These are phyloP conservation scores for Acidiella bohemica DNA, from an alignment of 495 filamentous ascomycete genomes.

Conservation along the genomic window DNA sequence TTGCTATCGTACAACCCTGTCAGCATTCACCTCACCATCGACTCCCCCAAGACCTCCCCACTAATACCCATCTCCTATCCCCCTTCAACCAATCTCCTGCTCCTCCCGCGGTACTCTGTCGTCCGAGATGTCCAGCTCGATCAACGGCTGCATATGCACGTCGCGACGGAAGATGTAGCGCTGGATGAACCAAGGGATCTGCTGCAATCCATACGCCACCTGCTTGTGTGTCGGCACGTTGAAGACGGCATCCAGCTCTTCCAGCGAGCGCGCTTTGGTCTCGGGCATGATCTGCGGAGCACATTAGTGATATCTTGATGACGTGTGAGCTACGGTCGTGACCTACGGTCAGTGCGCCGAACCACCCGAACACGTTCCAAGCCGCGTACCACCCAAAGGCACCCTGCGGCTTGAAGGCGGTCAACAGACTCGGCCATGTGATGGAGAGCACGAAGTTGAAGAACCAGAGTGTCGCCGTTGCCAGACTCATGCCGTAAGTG, in stretches of 20 bases:
- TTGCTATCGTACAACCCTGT: too few relatives aligned
- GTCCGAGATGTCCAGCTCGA: too few relatives aligned
- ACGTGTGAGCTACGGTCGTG: too few relatives aligned
- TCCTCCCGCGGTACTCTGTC: neutral
- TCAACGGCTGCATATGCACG: too few relatives aligned
- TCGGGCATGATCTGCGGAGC: constrained; percentile 44
- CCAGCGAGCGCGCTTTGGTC: constrained; percentile 63
- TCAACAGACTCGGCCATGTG: constrained; percentile 48
- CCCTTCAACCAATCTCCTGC: too few relatives aligned
- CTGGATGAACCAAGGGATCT: constrained; percentile 17
- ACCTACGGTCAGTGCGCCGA: too few relatives aligned
- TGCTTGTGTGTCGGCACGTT: constrained; percentile 13
- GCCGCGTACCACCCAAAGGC: constrained; percentile 47
- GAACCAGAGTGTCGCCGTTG: constrained; percentile 56
- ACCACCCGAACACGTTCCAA: constrained; percentile 42
- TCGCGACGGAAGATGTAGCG: too few relatives aligned
- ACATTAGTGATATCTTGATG: neutral
- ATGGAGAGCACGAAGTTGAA: constrained; percentile 55
- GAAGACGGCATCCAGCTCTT: constrained; percentile 30
- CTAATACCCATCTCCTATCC: too few relatives aligned
- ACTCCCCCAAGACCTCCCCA: too few relatives aligned
- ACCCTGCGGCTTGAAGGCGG: constrained; percentile 42
- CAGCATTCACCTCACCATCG: too few relatives aligned
- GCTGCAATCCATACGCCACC: constrained; percentile 9
- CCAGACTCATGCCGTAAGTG: constrained; percentile 23